phyloP scores from a whole-genome alignment of 768 basidiomycete species.

The Lactarius hengduanensis region DNA sequence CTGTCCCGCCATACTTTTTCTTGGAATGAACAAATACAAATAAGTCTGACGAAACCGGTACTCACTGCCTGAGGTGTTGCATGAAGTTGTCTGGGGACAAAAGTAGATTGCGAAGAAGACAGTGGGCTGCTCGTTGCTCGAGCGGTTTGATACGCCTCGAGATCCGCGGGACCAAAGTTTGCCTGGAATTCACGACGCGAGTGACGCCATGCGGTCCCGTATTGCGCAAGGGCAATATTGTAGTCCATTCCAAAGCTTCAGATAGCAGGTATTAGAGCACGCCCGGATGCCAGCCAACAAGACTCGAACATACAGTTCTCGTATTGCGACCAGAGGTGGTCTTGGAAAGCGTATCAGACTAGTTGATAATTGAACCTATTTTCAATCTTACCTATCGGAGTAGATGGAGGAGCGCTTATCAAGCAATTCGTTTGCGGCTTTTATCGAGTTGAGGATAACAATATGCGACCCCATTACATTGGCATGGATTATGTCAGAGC shows the following conservation, averaged over 20 bases:
- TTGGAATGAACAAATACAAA: not conserved
- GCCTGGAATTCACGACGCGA: not conserved
- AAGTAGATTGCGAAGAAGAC: not conserved
- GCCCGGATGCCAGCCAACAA: not conserved
- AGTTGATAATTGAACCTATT: not conserved
- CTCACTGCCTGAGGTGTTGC: constrained; percentile 1
- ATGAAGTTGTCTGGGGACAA: not conserved
- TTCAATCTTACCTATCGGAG: not conserved
- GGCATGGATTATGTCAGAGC: not conserved
- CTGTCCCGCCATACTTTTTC: not conserved
- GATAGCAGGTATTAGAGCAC: not conserved
- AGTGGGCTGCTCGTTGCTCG: not conserved
- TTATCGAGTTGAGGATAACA: not conserved
- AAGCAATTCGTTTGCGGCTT: not conserved
- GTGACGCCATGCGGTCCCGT: not conserved
- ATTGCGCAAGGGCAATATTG: not conserved
- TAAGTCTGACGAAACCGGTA: not conserved
- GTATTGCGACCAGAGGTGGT: not conserved
- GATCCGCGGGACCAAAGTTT: not conserved
- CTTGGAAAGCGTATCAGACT: not conserved
- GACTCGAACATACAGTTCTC: not conserved
- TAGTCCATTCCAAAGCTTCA: not conserved
- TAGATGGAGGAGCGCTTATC: not conserved
- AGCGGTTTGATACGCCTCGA: not conserved
- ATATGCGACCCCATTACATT: not conserved